phyloP scores from a whole-genome alignment of 1,139 yeast species.

The Nematodospora anomalae region DNA sequence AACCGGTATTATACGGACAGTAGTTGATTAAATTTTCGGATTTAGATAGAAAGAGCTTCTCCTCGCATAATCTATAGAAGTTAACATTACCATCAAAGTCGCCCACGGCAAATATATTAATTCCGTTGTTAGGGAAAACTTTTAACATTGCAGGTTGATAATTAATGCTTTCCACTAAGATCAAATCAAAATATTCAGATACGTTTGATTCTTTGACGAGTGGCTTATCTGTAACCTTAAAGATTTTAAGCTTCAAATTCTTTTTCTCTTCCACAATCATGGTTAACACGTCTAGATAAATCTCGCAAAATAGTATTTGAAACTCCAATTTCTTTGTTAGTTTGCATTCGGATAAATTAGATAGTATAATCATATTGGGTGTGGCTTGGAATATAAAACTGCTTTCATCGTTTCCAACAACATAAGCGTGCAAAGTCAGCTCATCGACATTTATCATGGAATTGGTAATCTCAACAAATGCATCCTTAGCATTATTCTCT shows the following conservation, averaged over 20 bases:
- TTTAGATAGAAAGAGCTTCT: not conserved
- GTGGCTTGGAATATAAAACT: constrained; percentile 31
- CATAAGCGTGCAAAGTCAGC: constrained; percentile 17
- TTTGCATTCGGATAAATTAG: constrained; percentile 20
- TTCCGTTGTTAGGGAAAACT: constrained; percentile 8
- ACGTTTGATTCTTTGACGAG: not conserved
- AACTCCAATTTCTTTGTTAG: constrained; percentile 11
- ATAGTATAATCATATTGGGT: constrained; percentile 23
- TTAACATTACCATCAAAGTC: constrained; percentile 21
- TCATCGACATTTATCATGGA: constrained; percentile 16
- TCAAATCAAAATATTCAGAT: constrained; percentile 2
- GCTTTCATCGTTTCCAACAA: constrained; percentile 6
- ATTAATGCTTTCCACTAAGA: constrained; percentile 2
- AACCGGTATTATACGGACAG: constrained; percentile 9
- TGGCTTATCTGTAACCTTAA: not conserved
- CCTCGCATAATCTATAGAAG: constrained; percentile 8
- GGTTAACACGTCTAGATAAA: constrained; percentile 14
- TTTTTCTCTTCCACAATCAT: constrained; percentile 17
- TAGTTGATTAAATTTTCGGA: constrained; percentile 7
- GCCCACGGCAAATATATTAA: constrained; percentile 18
- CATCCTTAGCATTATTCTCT: constrained; percentile 15
- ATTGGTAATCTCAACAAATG: constrained; percentile 28
- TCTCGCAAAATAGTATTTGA: constrained; percentile 19
- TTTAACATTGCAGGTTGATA: constrained; percentile 23
- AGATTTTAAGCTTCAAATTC: constrained; percentile 2